Evolutionary conservation across 2,329 filamentous ascomycete species (phyloP).

Genomic region (Alternaria brassicae): DNA sequence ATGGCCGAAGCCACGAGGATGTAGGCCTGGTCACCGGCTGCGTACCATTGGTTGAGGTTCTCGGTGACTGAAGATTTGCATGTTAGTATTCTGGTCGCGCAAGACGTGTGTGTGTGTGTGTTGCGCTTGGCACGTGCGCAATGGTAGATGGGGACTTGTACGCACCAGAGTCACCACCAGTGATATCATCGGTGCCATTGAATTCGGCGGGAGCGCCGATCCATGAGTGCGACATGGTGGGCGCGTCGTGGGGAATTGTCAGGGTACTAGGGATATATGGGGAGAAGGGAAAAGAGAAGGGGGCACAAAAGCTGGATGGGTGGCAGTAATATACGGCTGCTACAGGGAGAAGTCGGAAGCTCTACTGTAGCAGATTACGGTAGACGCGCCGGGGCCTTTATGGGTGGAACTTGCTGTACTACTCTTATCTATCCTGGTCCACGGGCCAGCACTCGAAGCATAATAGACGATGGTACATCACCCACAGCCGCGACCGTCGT

Average conservation of each 20-base stretch:
- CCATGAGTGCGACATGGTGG: slow-evolving; percentile 59
- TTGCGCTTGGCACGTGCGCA: slow-evolving; percentile 31
- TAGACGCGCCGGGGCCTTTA: slow-evolving; percentile 44
- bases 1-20: slow-evolving; percentile 90
- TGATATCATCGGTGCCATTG: slow-evolving; percentile 64
- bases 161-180: slow-evolving; percentile 82
- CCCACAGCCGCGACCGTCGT: slow-evolving; percentile 43
- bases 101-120: slow-evolving; percentile 14
- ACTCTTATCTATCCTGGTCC: slow-evolving; percentile 49
- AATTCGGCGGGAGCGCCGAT: slow-evolving; percentile 55
- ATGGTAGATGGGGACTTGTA: slow-evolving; percentile 34
- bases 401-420: slow-evolving; percentile 43
- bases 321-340: slow-evolving; percentile 41
- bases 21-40: slow-evolving; percentile 89
- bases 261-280: slow-evolving; percentile 15
- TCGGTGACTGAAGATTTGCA: slow-evolving; percentile 66
- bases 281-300: slow-evolving; percentile 18
- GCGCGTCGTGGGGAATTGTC: slow-evolving; percentile 17
- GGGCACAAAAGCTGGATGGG: slow-evolving; percentile 28
- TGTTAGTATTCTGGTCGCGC: slow-evolving; percentile 18
- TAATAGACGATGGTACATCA: slow-evolving; percentile 46
- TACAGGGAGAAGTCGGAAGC: slow-evolving; percentile 42
- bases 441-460: slow-evolving; percentile 42
- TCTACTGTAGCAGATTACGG: slow-evolving; percentile 39
- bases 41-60: slow-evolving; percentile 96